Base-by-base conservation (phyloP, 768 basidiomycete genomes). In the Tulasnella sp. region DNA sequence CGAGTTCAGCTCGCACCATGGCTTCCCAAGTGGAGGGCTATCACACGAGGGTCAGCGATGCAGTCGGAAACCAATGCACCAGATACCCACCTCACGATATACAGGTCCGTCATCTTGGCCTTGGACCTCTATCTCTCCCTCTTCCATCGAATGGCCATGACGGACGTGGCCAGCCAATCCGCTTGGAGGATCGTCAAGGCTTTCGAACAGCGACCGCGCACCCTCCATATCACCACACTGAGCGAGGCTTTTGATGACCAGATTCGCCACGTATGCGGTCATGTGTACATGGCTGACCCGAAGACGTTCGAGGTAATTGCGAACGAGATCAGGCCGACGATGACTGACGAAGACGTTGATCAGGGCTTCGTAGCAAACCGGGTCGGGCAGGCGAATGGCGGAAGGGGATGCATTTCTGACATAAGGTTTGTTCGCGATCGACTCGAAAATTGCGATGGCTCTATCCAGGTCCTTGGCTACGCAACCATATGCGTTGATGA, bases 201-300 rank as follows among this genome's bases (percentile, higher is more conserved):
- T 83, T 83, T 96, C 94, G 83, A 99, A 99, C 77, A 96, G 85
- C 44, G 83, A 84, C 48, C 96, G 87, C 1, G 97, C 91, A 76
- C 89, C 86, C 20, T 89, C 90, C 75, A 98, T 86, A 57, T 92
- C 86, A 23, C 91, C 91, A 1, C 87, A 87, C 37, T 90, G 88
- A 0, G 96, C 87, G 81, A 90, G 90, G 0, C 90, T 91, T 82
- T 90, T 89, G 85, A 95, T 93, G 75, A 85, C 85, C 77, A 91
- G 87, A 85, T 98, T 98, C 37, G 92, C 93, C 80, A 98, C 93
- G 84, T 99, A 99, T 7, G 97, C 96, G 2, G 96, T 98, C 90
- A 95, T 92, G 81, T 93, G 92, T 10, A 96, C 89, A 42, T 90
- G 90, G 7, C 88, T 86, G 1, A 84, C 81, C 32, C 84, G 85